Base-by-base conservation (phyloP, 352 stramenopile species). In the Globisporangium middletonii region DNA sequence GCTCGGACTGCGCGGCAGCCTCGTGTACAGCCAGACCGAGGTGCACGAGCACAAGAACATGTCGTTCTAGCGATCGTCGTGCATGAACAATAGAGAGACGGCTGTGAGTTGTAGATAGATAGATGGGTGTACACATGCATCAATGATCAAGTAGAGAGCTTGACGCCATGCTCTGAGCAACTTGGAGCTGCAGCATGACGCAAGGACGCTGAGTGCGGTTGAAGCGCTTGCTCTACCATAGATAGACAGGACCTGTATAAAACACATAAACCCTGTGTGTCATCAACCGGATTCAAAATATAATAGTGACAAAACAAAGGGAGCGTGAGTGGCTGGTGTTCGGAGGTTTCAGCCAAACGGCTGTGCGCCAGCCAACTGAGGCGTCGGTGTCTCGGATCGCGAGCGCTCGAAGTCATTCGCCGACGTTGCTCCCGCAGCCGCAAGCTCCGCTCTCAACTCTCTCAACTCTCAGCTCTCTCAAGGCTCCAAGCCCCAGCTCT, bases 31-130 rank as follows among this genome's bases (percentile, higher is more conserved):
- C 51, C 59, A 81, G 23, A 72, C 84, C 27, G 76, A 89, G 49
- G 67, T 87, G 15, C 59, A 85, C 44, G 79, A 79, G 26, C 83
- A 93, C 65, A 91, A 91, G 65, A 85, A 91, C 63, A 91, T 93
- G 83, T 91, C 80, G 2, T 93, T 93, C 55, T 93, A 26, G 16
- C 0, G 13, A 53, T 45, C 6, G 65, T 57, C 49, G 30, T 4
- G 23, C 23, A 23, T 23, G 30, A 35, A 43, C 41, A 50, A 55
- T 42, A 60, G 42, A 43, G 28, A 59, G 23, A 8, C 15, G 30
- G 8, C 30, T 35, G 30, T 35, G 23, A 23, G 23, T 23, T 23
- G 23, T 23, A 23, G 23, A 23, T 23, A 23, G 23, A 23, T 23
- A 23, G 23, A 23, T 23, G 23, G 23, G 23, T 23, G 23, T 23